phyloP scores from a whole-genome alignment of 768 basidiomycete genomes.

The Omphalotus guepiniiformis region DNA sequence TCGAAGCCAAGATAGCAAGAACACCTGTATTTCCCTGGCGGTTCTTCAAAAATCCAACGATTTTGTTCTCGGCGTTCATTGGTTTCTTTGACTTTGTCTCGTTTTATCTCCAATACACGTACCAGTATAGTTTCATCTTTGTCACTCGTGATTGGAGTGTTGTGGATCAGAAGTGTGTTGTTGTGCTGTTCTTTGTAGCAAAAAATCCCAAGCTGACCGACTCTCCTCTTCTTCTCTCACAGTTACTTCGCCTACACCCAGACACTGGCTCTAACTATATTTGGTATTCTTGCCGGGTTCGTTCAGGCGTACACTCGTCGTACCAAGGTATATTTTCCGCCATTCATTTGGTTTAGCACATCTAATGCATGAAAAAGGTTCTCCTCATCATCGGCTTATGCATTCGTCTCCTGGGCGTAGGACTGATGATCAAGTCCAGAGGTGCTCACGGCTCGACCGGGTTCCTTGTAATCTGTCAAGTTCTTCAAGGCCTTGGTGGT shows the following conservation, averaged over 20 bases:
- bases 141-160: slow-evolving; percentile 21
- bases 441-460: slow-evolving; percentile 32
- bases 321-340: slow-evolving; percentile 32
- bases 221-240: no score
- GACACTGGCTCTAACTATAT: slow-evolving; percentile 40
- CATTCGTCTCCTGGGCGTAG: slow-evolving; percentile 42
- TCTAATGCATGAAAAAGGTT: slow-evolving; percentile 9
- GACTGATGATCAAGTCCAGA: slow-evolving; percentile 46
- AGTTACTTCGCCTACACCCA: slow-evolving; percentile 44
- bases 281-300: slow-evolving; percentile 42
- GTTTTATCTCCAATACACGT: slow-evolving; percentile 48
- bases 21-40: slow-evolving; percentile 43
- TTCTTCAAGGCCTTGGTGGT: slow-evolving; percentile 52
- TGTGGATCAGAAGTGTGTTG: slow-evolving; percentile 26
- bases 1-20: slow-evolving; percentile 32
- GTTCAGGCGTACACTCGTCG: slow-evolving; percentile 35
- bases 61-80: slow-evolving; percentile 44
- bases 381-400: slow-evolving; percentile 40
- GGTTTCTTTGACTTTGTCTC: slow-evolving; percentile 46
- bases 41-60: slow-evolving; percentile 40
- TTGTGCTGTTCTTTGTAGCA: no score
- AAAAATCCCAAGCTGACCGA: no score
- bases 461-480: slow-evolving; percentile 43
- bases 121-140: slow-evolving; percentile 49
- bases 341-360: not conserved